Evolutionary conservation across 2,329 filamentous ascomycete species (phyloP).

Genomic region (Nothomitra cinnamomea): DNA sequence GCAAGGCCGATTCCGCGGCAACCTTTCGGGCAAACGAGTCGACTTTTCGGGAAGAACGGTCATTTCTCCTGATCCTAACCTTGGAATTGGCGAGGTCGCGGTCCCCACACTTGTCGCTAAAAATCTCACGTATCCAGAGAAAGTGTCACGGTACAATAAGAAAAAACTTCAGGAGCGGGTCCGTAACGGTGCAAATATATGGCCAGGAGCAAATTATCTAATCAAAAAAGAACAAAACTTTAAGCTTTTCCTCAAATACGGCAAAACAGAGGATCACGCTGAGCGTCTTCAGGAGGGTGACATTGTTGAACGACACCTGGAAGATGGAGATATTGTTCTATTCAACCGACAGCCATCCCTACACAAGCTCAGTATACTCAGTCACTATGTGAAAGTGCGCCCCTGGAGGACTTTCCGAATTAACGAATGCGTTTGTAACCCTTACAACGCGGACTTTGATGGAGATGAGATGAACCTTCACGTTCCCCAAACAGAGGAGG

Average conservation of each 20-base stretch:
- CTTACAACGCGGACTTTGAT: constrained; percentile 98
- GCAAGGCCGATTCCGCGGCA: constrained; percentile 91
- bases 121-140: constrained; percentile 89
- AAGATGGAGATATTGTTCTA: constrained; percentile 87
- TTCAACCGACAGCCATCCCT: constrained; percentile 97
- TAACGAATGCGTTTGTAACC: constrained; percentile 95
- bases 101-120: constrained; percentile 85
- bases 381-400: constrained; percentile 80
- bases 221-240: constrained; percentile 53
- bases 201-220: constrained; percentile 78
- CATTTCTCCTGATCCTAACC: constrained; percentile 90
- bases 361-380: constrained; percentile 97
- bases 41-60: constrained; percentile 96
- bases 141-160: constrained; percentile 70
- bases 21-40: constrained; percentile 93
- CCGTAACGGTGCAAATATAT: constrained; percentile 55
- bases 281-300: constrained; percentile 66
- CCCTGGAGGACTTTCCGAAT: constrained; percentile 92
- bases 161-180: constrained; percentile 63
- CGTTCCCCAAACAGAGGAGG: constrained; percentile 94
- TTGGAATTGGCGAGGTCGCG: constrained; percentile 85
- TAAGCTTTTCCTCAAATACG: constrained; percentile 61
- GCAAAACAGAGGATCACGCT: constrained; percentile 53
- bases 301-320: constrained; percentile 81
- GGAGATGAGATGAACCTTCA: constrained; percentile 99